Conservation (phyloP, 106 monocot species). For the Dioscorea zingiberensis region DNA sequence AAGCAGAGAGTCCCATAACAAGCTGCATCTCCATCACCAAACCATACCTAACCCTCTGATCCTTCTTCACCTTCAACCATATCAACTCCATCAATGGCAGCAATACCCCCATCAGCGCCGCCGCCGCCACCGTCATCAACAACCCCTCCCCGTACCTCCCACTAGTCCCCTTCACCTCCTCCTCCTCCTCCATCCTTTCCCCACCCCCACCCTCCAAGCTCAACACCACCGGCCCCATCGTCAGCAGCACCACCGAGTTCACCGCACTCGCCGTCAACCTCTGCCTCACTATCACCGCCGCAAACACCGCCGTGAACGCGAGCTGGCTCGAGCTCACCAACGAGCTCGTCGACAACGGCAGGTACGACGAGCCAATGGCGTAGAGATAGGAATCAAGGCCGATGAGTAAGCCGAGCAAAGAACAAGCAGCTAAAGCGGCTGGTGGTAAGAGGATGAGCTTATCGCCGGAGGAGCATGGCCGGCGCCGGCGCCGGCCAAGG, state of each 20-base stretch:
- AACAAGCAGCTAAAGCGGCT: constrained; percentile 3
- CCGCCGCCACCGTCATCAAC: constrained; percentile 15
- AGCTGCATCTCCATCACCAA: constrained; percentile 50
- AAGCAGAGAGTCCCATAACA: constrained; percentile 18
- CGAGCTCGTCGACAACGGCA: constrained; percentile 60
- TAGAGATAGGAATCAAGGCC: constrained; percentile 31
- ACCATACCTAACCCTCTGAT: constrained; percentile 23
- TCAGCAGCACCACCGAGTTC: constrained; percentile 42
- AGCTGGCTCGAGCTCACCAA: constrained; percentile 43
- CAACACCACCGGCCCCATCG: constrained; percentile 33
- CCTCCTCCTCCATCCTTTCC: constrained; percentile 26
- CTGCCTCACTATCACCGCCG: constrained; percentile 36
- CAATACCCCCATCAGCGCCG: constrained; percentile 25
- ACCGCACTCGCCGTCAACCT: constrained; percentile 31
- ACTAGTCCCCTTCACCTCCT: too few relatives aligned
- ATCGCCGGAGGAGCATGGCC: background rate
- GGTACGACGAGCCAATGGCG: constrained; percentile 19
- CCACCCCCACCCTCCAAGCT: constrained; percentile 3
- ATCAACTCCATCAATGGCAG: constrained; percentile 44
- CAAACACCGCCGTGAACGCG: constrained; percentile 49
- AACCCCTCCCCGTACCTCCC: constrained; percentile 31
- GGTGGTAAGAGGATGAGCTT: background rate
- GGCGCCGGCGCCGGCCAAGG: constrained; percentile 4
- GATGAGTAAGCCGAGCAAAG: constrained; percentile 26
- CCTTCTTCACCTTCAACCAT: constrained; percentile 17